Percentiles rank a stretch among this genome's conserved stretches.
Conservation (phyloP, 805 yeast species). For the Yamadazyma kitorensis region DNA sequence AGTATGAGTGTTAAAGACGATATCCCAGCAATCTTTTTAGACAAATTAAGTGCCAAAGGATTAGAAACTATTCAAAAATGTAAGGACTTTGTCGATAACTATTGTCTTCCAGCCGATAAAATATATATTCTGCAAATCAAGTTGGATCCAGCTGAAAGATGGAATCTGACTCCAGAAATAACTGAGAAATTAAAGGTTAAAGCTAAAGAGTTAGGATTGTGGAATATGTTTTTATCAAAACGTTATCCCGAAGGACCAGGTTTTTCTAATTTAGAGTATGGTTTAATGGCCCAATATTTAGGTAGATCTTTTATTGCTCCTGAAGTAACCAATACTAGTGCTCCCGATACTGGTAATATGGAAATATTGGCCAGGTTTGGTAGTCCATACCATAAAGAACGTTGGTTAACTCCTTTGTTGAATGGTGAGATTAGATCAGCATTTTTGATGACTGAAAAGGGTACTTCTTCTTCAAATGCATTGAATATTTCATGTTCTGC, state of each 20-base stretch:
- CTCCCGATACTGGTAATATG: constrained; percentile 70
- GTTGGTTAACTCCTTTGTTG: constrained; percentile 52
- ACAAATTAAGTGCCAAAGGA: constrained; percentile 34
- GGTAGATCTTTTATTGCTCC: constrained; percentile 56
- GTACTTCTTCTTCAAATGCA: constrained; percentile 60
- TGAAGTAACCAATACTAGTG: constrained; percentile 56
- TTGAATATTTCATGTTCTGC: constrained; percentile 53
- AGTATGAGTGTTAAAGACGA: constrained; percentile 22
- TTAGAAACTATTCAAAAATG: constrained; percentile 36
- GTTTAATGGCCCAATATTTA: constrained; percentile 60
- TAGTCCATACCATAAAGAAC: constrained; percentile 32
- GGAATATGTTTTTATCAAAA: constrained; percentile 58
- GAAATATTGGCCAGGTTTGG: constrained; percentile 46
- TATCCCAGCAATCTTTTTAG: constrained; percentile 39
- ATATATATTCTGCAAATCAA: constrained; percentile 40
- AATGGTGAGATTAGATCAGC: constrained; percentile 58
- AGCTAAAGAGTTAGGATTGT: constrained; percentile 52
- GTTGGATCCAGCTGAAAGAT: constrained; percentile 39
- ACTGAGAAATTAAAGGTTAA: constrained; percentile 50
- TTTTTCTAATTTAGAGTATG: constrained; percentile 60
- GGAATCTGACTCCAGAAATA: constrained; percentile 47
- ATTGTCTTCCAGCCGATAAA: constrained; percentile 56
- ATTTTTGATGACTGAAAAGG: constrained; percentile 63
- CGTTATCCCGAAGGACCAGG: constrained; percentile 54
- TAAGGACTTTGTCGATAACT: constrained; percentile 53